These are phyloP conservation scores for Dactylonectria estremocensis DNA, from an alignment of 2,329 filamentous ascomycete species.

Conservation along the genomic window DNA sequence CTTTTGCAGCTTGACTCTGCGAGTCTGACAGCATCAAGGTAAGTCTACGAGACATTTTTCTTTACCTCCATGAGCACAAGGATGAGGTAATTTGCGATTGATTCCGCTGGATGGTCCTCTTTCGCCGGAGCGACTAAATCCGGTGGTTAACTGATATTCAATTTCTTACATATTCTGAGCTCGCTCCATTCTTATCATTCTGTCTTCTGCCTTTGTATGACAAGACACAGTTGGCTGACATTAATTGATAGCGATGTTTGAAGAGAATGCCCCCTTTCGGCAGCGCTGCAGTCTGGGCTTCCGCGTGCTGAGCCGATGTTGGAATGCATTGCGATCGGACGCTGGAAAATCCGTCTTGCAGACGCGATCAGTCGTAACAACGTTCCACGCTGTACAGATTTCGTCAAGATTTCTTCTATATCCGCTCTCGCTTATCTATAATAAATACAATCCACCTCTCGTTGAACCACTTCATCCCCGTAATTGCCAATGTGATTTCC, in stretches of 20 bases:
- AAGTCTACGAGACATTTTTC: conserved; percentile 40
- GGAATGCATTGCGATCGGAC: background rate
- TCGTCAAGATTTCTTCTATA: no score
- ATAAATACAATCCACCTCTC: background rate
- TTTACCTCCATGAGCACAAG: conserved; percentile 57
- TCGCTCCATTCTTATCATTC: conserved; percentile 21
- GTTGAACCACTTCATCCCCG: background rate
- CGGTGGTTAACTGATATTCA: conserved; percentile 86
- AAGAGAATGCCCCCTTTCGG: background rate
- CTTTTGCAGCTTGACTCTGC: conserved; percentile 8
- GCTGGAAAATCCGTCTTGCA: background rate
- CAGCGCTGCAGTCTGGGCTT: background rate
- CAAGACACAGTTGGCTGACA: conserved; percentile 45
- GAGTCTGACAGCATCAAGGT: conserved; percentile 44
- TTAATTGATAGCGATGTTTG: conserved; percentile 36
- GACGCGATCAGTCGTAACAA: background rate
- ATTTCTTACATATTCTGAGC: conserved; percentile 99
- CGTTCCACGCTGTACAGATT: background rate
- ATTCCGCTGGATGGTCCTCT: conserved; percentile 87
- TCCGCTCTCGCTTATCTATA: no score
- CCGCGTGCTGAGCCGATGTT: background rate
- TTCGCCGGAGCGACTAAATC: conserved; percentile 91
- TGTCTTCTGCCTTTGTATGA: conserved; percentile 43
- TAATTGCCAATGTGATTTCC: background rate
- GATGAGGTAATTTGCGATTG: conserved; percentile 99